These are phyloP conservation scores for Amanita jacksonii DNA, from an alignment of 768 basidiomycete species.

Conservation along the genomic window DNA sequence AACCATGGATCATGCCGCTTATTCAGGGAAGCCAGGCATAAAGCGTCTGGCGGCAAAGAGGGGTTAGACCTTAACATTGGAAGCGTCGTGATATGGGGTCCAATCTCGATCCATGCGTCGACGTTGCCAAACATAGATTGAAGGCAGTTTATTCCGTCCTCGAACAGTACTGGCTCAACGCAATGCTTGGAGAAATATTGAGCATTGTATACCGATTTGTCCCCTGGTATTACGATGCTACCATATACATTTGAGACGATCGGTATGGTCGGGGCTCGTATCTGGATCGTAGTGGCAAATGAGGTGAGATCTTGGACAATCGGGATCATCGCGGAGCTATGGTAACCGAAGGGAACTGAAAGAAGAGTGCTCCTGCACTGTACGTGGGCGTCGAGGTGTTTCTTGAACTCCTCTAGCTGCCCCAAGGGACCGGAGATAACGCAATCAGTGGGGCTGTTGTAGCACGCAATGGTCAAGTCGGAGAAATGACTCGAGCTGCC, in stretches of 20 bases:
- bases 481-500: constrained; percentile 22
- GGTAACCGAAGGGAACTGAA: constrained; percentile 52
- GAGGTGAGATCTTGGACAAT: constrained; percentile 38
- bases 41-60: constrained; percentile 18
- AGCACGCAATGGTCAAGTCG: constrained; percentile 44
- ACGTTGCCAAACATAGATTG: constrained; percentile 18
- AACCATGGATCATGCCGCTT: constrained; percentile 34
- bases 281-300: constrained; percentile 25
- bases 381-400: constrained; percentile 25
- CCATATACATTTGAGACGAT: constrained; percentile 57
- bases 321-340: constrained; percentile 56
- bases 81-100: constrained; percentile 49
- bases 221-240: constrained; percentile 40
- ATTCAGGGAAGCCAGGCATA: constrained; percentile 42
- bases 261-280: constrained; percentile 43
- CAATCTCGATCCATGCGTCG: constrained; percentile 56
- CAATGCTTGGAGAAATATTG: constrained; percentile 55
- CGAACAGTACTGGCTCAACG: constrained; percentile 46
- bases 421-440: constrained; percentile 48
- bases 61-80: constrained; percentile 44
- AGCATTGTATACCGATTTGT: constrained; percentile 33
- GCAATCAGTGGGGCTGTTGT: constrained; percentile 48
- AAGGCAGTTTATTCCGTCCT: constrained; percentile 37
- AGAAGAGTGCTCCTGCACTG: constrained; percentile 35
- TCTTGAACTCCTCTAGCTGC: constrained; percentile 32